phyloP scores from a whole-genome alignment of 371 early-diverging fungal genomes.

The Chytridium lagenaria region DNA sequence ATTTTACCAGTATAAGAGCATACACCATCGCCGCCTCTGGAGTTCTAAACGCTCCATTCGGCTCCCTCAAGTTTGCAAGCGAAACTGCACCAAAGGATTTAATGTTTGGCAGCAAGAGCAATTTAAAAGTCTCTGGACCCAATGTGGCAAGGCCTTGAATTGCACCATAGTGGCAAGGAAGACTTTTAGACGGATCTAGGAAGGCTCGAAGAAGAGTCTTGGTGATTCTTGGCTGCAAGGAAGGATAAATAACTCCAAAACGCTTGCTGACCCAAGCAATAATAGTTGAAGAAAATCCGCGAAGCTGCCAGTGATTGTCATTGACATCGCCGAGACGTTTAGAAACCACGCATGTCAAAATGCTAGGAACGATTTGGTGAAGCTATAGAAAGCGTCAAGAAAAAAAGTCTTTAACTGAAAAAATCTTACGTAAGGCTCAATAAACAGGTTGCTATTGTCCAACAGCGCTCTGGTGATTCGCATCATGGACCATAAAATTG shows the following conservation, averaged over 20 bases:
- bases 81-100: constrained; percentile 63
- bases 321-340: constrained; percentile 70
- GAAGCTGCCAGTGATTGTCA: constrained; percentile 85
- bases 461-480: constrained; percentile 85
- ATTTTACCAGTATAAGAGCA: background rate
- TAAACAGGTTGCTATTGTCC: constrained; percentile 89
- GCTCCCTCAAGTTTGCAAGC: background rate
- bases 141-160: constrained; percentile 79
- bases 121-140: constrained; percentile 78
- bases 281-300: constrained; percentile 77
- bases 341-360: constrained; percentile 95
- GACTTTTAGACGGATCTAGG: constrained; percentile 81
- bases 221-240: constrained; percentile 85
- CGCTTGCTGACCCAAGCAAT: constrained; percentile 72
- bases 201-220: constrained; percentile 88
- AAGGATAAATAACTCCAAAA: constrained; percentile 81
- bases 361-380: constrained; percentile 96
- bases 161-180: constrained; percentile 89
- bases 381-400: constrained; percentile 58
- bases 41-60: background rate
- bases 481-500: constrained; percentile 75
- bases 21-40: background rate
- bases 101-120: constrained; percentile 79
- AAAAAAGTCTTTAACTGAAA: background rate
- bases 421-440: constrained; percentile 93